phyloP scores from a whole-genome alignment of 1,284 basidiomycete genomes.

The Xanthoconium separans region DNA sequence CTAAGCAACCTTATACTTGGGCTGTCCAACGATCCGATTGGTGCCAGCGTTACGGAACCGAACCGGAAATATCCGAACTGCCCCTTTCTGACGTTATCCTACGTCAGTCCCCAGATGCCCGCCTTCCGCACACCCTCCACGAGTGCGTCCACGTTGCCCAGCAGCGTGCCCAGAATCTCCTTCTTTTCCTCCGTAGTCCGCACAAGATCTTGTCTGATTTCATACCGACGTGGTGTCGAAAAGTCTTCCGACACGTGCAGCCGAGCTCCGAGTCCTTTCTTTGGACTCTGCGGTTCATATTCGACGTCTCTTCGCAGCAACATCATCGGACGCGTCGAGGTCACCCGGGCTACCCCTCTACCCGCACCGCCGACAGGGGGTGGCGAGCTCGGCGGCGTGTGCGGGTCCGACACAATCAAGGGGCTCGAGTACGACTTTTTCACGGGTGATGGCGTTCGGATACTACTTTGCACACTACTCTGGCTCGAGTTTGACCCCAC shows the following conservation, averaged over 20 bases:
- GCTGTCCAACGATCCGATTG: conserved; percentile 1
- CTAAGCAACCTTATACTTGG: conserved; percentile 7
- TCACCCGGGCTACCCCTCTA: conserved; percentile 18
- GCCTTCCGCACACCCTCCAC: conserved; percentile 83
- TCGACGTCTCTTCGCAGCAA: conserved; percentile 71
- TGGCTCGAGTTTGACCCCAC: conserved; percentile 39
- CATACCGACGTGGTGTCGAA: conserved; percentile 4
- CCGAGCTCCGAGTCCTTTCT: conserved; percentile 39
- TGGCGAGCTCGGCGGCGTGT: conserved; percentile 37
- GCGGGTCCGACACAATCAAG: conserved; percentile 9
- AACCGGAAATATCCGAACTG: background rate
- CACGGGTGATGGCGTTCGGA: conserved; percentile 26
- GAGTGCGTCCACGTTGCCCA: conserved; percentile 86
- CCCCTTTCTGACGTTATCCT: background rate
- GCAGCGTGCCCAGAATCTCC: conserved; percentile 71
- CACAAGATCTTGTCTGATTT: conserved; percentile 21
- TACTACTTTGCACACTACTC: conserved; percentile 27
- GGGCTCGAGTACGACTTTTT: conserved; percentile 34
- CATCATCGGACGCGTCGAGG: conserved; percentile 48
- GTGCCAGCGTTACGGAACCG: background rate
- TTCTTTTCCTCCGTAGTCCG: conserved; percentile 84
- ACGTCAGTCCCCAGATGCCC: conserved; percentile 72
- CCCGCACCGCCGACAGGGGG: conserved; percentile 18
- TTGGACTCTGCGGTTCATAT: conserved; percentile 66
- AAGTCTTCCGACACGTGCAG: conserved; percentile 31